Percentiles rank a stretch among this genome's conserved stretches.
These are phyloP conservation scores for Paraconiothyrium sp. DNA, from an alignment of 2,329 filamentous ascomycete genomes.

Conservation along the genomic window DNA sequence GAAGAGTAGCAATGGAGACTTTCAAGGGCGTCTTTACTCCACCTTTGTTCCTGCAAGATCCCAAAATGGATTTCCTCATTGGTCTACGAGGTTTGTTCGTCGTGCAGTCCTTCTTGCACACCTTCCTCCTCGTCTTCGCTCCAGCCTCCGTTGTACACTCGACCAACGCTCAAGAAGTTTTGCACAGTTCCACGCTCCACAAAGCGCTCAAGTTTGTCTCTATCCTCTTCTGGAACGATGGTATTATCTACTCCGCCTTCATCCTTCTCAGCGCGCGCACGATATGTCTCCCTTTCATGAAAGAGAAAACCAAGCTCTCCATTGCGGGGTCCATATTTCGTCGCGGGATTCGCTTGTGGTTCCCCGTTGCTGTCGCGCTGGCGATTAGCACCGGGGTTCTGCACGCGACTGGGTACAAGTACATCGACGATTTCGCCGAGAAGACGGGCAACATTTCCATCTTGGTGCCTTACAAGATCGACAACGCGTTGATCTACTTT, in stretches of 20 bases:
- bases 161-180: slow-evolving; percentile 37
- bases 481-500: slow-evolving; percentile 49
- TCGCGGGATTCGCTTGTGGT: slow-evolving; percentile 51
- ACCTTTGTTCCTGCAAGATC: slow-evolving; percentile 14
- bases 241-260: slow-evolving; percentile 53
- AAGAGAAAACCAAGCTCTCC: slow-evolving; percentile 35
- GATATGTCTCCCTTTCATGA: slow-evolving; percentile 52
- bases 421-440: slow-evolving; percentile 48
- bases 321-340: slow-evolving; percentile 52
- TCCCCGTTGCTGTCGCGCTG: slow-evolving; percentile 51
- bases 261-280: slow-evolving; percentile 55
- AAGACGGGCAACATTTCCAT: slow-evolving; percentile 48
- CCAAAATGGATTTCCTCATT: slow-evolving; percentile 40
- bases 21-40: slow-evolving; percentile 13
- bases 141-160: slow-evolving; percentile 48
- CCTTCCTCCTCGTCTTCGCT: slow-evolving; percentile 53
- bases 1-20: slow-evolving; percentile 5
- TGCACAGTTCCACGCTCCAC: slow-evolving; percentile 49
- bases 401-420: slow-evolving; percentile 23
- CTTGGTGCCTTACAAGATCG: slow-evolving; percentile 36
- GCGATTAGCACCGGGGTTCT: slow-evolving; percentile 48
- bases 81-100: slow-evolving; percentile 53
- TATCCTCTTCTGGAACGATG: slow-evolving; percentile 55
- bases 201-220: slow-evolving; percentile 47
- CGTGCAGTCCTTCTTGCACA: slow-evolving; percentile 52